Base-by-base conservation (phyloP, 768 basidiomycete species). In the Peribolospora kevripleyi region DNA sequence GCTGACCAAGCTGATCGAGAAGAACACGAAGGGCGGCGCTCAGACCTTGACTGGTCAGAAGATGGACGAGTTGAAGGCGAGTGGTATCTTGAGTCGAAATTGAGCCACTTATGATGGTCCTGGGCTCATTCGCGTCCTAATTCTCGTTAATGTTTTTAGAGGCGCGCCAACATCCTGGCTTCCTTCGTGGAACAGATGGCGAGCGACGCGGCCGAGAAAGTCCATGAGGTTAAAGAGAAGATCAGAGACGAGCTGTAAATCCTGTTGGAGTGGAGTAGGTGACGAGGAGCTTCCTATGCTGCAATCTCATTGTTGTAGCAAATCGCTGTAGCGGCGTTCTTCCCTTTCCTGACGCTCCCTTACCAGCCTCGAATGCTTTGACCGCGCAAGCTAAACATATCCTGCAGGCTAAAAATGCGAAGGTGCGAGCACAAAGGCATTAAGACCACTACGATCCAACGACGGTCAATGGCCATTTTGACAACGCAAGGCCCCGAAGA, bases 51-150 rank as follows among this genome's bases (percentile, higher is more conserved):
- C 81, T 6, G 73, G 75, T 0, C 68, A 73, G 46, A 95, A 97
- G 70, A 69, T 88, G 47, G 93, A 98, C 65, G 87, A 95, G 70
- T 79, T 95, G 64, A 82, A 84, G 69, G 75, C 83, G 66, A 95
- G 25, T 25, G 25, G 25, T 25, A 1, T 25, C 25, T 25, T 25
- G 25, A 91, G 71, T 74, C 77, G 54, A 97, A 97, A 71, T 76
- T 97, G 61, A 25, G 36, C 9, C 41, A 43, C 5, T 9, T 13
- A 13, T 9, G 7, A 10, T 41, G 38, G 14, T 43, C 41, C 64
- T 68, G 45, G 61, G 62, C 25, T 56, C 64, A 7, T 68, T 68
- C 57, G 60, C 62, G 36, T 43, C 54, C 14, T 58, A 59, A 43
- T 53, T 37, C 41, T 53, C 14, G 46, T 43, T 6, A 43, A 40